phyloP scores from a whole-genome alignment of 768 basidiomycete species.

The Leccinum obscurum region DNA sequence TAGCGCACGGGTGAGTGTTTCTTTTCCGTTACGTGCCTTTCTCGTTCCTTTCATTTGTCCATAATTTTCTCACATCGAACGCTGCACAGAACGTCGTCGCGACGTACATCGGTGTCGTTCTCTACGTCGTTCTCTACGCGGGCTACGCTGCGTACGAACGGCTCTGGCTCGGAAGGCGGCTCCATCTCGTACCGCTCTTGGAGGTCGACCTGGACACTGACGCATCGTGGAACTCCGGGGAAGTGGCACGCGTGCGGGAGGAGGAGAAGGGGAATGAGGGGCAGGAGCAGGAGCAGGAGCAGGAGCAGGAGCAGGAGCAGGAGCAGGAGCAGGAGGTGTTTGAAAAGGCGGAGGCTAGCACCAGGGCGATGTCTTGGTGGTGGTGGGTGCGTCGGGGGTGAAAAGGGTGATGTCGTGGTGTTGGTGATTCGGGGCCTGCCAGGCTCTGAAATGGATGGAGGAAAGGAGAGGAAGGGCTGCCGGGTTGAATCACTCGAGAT shows the following conservation, averaged over 20 bases:
- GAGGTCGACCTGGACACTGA: slow-evolving; percentile 54
- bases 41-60: background rate
- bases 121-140: slow-evolving; percentile 46
- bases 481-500: background rate
- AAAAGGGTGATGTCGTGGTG: background rate
- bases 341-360: background rate
- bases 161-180: slow-evolving; percentile 25
- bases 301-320: too few relatives aligned
- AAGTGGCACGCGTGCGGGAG: slow-evolving; percentile 37
- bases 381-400: background rate
- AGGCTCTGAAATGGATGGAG: too few relatives aligned
- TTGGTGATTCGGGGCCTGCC: background rate
- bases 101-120: slow-evolving; percentile 52
- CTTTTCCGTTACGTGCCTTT: background rate
- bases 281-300: too few relatives aligned
- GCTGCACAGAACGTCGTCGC: slow-evolving; percentile 50
- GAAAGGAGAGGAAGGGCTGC: too few relatives aligned
- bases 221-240: slow-evolving; percentile 52
- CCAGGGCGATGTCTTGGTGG: slow-evolving; percentile 1
- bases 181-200: slow-evolving; percentile 42
- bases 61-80: background rate
- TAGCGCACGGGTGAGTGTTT: slow-evolving; percentile 37
- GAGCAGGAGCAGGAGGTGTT: background rate
- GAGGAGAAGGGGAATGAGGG: slow-evolving; percentile 22
- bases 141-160: slow-evolving; percentile 46